Evolutionary conservation across 257 asterid species (phyloP).

Genomic region (Nicotiana knightiana): DNA sequence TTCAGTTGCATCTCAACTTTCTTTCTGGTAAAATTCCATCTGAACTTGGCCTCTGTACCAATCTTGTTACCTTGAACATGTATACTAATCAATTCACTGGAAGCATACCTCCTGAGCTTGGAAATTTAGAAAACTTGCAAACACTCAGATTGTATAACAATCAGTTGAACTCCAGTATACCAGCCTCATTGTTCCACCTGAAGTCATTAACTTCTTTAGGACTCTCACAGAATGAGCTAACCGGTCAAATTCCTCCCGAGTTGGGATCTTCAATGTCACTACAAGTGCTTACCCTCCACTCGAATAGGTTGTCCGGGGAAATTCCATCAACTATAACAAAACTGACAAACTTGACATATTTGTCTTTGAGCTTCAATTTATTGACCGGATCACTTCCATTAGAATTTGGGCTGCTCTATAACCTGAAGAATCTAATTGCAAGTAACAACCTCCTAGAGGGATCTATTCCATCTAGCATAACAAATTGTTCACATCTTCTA

Average conservation of each 20-base stretch:
- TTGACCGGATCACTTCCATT: constrained; percentile 52
- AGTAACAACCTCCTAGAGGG: constrained; percentile 44
- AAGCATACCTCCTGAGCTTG: constrained; percentile 53
- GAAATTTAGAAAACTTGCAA: constrained; percentile 41
- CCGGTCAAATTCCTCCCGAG: constrained; percentile 40
- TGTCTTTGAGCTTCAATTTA: constrained; percentile 59
- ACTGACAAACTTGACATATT: constrained; percentile 50
- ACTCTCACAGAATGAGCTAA: constrained; percentile 49
- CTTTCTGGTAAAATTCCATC: constrained; percentile 64
- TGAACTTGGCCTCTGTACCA: constrained; percentile 45
- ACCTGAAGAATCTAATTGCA: constrained; percentile 54
- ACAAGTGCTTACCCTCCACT: constrained; percentile 63
- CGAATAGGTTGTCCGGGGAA: constrained; percentile 54
- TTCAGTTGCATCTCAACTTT: constrained; percentile 44
- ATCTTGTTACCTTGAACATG: constrained; percentile 36
- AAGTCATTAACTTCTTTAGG: constrained; percentile 45
- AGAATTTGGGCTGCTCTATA: constrained; percentile 46
- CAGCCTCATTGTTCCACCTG: constrained; percentile 43
- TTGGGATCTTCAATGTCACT: constrained; percentile 50
- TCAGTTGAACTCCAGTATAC: constrained; percentile 57
- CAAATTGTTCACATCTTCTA: constrained; percentile 51
- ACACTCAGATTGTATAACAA: constrained; percentile 40
- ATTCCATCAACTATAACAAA: constrained; percentile 53
- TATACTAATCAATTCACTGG: constrained; percentile 51
- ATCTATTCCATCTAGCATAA: constrained; percentile 51